A percentile compares a stretch with the other conserved stretches of the same genome.
Conservation (phyloP, 2,329 filamentous ascomycete genomes). For the Ascochyta fabae region DNA sequence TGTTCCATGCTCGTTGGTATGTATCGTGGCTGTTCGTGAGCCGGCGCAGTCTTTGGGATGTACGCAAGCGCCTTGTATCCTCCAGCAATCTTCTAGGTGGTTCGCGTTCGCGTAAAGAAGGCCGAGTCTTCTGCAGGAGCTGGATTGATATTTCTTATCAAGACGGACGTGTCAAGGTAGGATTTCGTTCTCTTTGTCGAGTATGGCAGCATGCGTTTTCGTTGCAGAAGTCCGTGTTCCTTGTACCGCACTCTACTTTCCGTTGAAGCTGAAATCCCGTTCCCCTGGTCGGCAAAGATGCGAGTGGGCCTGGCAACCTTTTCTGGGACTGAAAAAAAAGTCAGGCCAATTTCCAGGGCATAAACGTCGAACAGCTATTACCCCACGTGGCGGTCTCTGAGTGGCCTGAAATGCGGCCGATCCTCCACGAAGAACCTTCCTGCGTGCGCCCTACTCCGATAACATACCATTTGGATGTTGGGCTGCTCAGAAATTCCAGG, state of each 20-base stretch:
- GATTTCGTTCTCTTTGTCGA: background rate
- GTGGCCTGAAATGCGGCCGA: conserved; percentile 49
- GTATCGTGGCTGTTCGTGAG: background rate
- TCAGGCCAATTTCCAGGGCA: conserved; percentile 32
- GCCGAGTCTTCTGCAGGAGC: background rate
- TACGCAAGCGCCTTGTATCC: background rate
- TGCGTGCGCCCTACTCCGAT: conserved; percentile 23
- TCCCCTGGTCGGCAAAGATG: background rate
- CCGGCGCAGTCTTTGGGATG: background rate
- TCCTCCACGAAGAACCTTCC: conserved; percentile 30
- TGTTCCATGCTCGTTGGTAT: background rate
- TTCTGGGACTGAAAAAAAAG: conserved; percentile 16
- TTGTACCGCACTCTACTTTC: conserved; percentile 29
- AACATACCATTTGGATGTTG: conserved; percentile 4
- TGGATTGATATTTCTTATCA: background rate
- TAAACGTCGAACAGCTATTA: conserved; percentile 25
- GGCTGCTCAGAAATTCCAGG: background rate
- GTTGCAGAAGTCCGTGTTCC: conserved; percentile 24
- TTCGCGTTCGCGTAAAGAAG: background rate
- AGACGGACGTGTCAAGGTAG: background rate
- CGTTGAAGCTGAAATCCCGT: conserved; percentile 19
- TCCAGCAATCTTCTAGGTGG: background rate
- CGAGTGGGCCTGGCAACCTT: conserved; percentile 10
- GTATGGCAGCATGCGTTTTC: conserved; percentile 11
- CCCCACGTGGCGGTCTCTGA: conserved; percentile 53